Conservation (phyloP, 1,139 yeast species). For the Blastobotrys serpentis region DNA sequence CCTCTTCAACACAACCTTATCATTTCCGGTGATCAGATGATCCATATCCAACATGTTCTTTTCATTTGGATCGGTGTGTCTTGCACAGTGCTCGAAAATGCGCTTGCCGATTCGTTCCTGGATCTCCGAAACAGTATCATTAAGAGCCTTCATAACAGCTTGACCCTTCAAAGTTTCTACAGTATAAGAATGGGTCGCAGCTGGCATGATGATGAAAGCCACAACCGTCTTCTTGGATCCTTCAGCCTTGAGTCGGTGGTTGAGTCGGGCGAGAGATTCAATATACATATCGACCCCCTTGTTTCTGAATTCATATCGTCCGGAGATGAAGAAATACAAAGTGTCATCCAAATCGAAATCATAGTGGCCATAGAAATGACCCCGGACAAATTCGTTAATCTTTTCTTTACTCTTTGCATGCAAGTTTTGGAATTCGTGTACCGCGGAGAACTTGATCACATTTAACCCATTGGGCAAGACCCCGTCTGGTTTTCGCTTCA, state of each 20-base stretch:
- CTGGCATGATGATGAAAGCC: constrained; percentile 99
- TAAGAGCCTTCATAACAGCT: constrained; percentile 90
- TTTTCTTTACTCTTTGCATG: constrained; percentile 90
- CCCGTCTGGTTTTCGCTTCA: constrained; percentile 96
- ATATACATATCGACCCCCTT: constrained; percentile 96
- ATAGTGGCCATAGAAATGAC: constrained; percentile 95
- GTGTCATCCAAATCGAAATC: constrained; percentile 95
- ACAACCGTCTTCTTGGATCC: constrained; percentile 91
- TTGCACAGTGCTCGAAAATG: constrained; percentile 85
- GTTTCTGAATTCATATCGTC: constrained; percentile 94
- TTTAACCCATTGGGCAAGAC: constrained; percentile 95
- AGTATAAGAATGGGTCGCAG: constrained; percentile 87
- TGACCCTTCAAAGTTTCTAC: constrained; percentile 96
- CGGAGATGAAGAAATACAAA: constrained; percentile 91
- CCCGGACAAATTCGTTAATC: constrained; percentile 90
- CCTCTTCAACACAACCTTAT: constrained; percentile 84
- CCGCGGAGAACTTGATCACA: constrained; percentile 94
- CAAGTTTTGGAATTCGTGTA: constrained; percentile 95
- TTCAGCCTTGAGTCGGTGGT: constrained; percentile 75
- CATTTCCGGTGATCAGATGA: constrained; percentile 83
- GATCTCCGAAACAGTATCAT: constrained; percentile 84
- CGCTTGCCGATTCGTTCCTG: constrained; percentile 86
- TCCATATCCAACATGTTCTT: constrained; percentile 65
- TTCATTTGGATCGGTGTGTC: constrained; percentile 60
- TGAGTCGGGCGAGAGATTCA: constrained; percentile 88